Evolutionary conservation across 2,329 filamentous ascomycete genomes (phyloP).

Genomic region (Calonectria crousiana): DNA sequence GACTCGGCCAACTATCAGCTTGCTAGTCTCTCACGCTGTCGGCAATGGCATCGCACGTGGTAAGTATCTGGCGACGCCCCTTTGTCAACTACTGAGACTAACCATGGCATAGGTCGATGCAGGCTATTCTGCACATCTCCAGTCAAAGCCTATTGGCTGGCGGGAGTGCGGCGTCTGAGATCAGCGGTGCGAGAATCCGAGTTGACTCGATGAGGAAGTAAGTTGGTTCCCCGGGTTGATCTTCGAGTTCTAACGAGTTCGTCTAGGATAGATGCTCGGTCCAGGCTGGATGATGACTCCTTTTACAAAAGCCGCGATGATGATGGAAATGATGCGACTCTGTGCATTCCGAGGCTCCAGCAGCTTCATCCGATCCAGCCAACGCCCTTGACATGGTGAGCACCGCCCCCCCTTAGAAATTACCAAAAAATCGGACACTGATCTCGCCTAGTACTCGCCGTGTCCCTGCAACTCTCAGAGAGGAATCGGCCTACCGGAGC

Average conservation of each 20-base stretch:
- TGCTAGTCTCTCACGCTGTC: not conserved
- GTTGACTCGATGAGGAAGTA: not conserved
- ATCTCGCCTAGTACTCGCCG: not conserved
- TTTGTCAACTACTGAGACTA: not conserved
- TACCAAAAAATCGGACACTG: not conserved
- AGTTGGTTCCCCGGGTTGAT: not conserved
- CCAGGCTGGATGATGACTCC: not conserved
- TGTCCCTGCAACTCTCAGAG: no score
- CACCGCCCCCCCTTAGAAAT: not conserved
- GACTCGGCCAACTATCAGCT: not conserved
- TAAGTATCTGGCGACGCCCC: not conserved
- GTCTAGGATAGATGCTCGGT: not conserved
- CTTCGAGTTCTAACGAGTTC: not conserved
- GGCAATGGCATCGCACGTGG: not conserved
- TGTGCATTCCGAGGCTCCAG: not conserved
- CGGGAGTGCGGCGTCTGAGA: not conserved
- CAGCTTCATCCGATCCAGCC: not conserved
- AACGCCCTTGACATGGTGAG: not conserved
- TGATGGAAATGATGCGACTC: not conserved
- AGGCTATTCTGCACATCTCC: not conserved
- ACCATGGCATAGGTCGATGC: not conserved
- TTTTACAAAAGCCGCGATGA: not conserved
- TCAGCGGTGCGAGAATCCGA: not conserved
- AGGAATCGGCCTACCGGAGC: no score
- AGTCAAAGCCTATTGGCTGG: not conserved